Base-by-base conservation (phyloP, 139 green algal genomes). In the Volvox reticuliferus region DNA sequence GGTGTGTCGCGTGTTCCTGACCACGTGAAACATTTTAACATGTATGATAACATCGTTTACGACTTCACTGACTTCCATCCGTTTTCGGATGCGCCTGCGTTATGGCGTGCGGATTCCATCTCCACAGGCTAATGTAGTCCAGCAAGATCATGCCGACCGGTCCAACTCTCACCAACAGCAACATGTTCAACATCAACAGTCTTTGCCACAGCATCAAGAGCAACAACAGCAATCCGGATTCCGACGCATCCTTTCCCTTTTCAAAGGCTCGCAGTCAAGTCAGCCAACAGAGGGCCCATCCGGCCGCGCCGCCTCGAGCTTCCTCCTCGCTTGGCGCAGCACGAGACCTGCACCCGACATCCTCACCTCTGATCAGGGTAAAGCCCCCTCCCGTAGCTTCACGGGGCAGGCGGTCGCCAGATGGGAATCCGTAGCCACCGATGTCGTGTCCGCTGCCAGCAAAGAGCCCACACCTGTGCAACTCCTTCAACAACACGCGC, bases 231-330 rank as follows among this genome's bases (percentile, higher is more conserved):
- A 81, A 81, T 50, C 32, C 32, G 75, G 75, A 20, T 55, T 81
- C 13, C 30, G 32, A 0, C 75, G 75, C n/a, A 61, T 81, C 32
- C 30, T 81, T 20, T 22, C 75, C 32, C 17, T 81, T 18, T 81
- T 81, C 33, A 20, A 20, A 24, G 32, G 32, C 32, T 81, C 75
- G 2, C 75, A 81, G 18, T 61, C 75, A 24, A 33, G 28, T 1
- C 75, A 55, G 32, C 75, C 65, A 24, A 30, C 65, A 28, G 75
- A 81, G 18, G 75, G 75, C 9, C 75, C 75, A 55, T 55, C 75
- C 75, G 75, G 9, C 75, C 75, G 75, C 33, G 75, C 75, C 32
- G 32, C 75, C n/a, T 84, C 78, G 1, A 84, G 78, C 78, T 84
- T 84, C 36, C 18, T 84, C 28, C 21, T 67, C 5, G 36, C 78